Evolutionary conservation across 2,329 filamentous ascomycete species (phyloP).

Genomic region (Microsporum ferrugineum): DNA sequence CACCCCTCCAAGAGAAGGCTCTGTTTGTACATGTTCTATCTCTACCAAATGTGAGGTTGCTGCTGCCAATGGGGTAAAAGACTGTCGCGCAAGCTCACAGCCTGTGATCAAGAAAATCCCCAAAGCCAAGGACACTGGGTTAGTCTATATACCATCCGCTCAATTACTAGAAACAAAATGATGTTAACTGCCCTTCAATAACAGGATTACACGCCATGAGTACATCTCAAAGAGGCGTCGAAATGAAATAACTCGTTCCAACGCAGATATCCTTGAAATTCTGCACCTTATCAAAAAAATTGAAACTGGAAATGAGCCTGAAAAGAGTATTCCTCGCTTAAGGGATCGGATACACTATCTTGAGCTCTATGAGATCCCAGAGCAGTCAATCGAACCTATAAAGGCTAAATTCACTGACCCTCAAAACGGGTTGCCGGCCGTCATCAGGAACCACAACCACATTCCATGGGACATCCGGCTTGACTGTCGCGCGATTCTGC

Average conservation of each 20-base stretch:
- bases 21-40: constrained; percentile 12
- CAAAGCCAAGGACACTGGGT: not conserved
- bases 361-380: constrained; percentile 6
- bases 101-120: not conserved
- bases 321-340: constrained; percentile 5
- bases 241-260: constrained; percentile 2
- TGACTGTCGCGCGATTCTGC: constrained; percentile 9
- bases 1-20: not conserved
- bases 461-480: constrained; percentile 15
- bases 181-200: not conserved
- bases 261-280: constrained; percentile 8
- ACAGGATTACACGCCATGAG: not conserved
- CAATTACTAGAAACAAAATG: not conserved
- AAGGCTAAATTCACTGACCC: constrained; percentile 10
- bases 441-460: not conserved
- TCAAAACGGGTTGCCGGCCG: constrained; percentile 11
- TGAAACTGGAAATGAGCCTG: not conserved
- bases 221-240: constrained; percentile 6
- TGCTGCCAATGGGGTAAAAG: constrained; percentile 8
- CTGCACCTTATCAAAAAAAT: constrained; percentile 1
- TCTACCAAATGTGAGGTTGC: constrained; percentile 9
- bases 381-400: constrained; percentile 1
- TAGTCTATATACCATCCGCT: not conserved
- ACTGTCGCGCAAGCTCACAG: constrained; percentile 8
- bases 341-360: constrained; percentile 11